These are phyloP conservation scores for Gracilaria vermiculophylla DNA, from an alignment of 23 red algal species.

Conservation along the genomic window DNA sequence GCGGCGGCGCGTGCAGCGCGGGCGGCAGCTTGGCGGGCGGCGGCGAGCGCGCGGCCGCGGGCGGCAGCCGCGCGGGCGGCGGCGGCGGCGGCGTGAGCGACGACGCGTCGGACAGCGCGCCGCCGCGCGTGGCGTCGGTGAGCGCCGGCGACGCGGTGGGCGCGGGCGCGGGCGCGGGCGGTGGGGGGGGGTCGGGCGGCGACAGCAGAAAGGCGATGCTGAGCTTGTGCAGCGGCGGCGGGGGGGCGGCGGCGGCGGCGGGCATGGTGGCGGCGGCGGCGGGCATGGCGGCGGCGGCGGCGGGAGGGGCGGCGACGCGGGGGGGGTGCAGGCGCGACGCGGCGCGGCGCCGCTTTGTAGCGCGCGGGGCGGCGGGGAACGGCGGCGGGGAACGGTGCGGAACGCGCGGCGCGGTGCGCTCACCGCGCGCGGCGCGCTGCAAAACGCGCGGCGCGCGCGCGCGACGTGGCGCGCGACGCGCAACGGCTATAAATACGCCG, in stretches of 20 bases:
- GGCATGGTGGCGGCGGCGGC: neutral
- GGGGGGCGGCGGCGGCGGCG: neutral
- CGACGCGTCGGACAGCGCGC: neutral
- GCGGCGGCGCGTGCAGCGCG: neutral
- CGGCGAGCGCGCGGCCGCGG: neutral
- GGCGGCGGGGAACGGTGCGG: neutral
- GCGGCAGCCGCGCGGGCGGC: neutral
- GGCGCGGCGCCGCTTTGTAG: neutral
- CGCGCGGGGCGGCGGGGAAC: neutral
- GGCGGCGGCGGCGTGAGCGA: neutral
- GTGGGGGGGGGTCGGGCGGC: neutral
- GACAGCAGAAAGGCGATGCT: neutral
- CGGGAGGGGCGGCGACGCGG: neutral
- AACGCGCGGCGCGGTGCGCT: neutral
- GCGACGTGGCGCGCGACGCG: neutral
- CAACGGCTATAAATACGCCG: conserved; percentile 8
- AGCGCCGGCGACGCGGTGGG: neutral
- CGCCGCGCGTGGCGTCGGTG: neutral
- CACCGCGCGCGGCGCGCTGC: neutral
- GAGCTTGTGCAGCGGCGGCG: neutral
- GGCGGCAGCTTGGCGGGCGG: neutral
- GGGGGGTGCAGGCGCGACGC: neutral
- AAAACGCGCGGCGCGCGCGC: neutral
- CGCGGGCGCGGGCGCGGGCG: neutral
- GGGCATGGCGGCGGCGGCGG: neutral